Conservation (phyloP, 345 rosid species). For the Gossypium arboreum region DNA sequence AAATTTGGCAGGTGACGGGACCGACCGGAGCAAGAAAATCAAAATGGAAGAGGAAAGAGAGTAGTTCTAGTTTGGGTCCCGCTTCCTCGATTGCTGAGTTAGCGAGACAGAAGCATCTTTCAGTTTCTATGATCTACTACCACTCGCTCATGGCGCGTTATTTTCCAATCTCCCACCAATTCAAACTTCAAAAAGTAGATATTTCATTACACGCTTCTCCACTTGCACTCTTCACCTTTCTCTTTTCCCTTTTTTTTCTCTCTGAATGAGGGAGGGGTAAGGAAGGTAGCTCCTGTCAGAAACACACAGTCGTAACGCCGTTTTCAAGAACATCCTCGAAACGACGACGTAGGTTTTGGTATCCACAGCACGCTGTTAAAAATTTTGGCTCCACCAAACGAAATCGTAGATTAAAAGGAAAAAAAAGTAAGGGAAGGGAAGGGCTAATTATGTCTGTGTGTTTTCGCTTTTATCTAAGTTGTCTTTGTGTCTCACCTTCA, state of each 20-base stretch:
- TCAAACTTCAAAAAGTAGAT: neutral
- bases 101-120: constrained; percentile 41
- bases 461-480: constrained; percentile 8
- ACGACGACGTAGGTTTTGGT: constrained; percentile 17
- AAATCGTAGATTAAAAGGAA: neutral
- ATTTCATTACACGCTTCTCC: constrained; percentile 17
- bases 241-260: constrained; percentile 17
- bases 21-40: constrained; percentile 5
- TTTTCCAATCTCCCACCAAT: neutral
- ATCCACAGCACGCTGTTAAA: neutral
- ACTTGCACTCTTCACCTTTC: neutral
- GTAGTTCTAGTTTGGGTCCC: constrained; percentile 39
- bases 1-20: neutral
- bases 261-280: neutral
- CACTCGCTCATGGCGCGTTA: constrained; percentile 21
- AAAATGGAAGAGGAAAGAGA: constrained; percentile 13
- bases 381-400: neutral
- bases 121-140: constrained; percentile 15
- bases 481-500: constrained; percentile 7
- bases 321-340: neutral
- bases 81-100: constrained; percentile 24
- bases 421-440: neutral
- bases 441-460: neutral
- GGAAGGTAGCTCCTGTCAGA: constrained; percentile 38
- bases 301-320: neutral